A percentile compares a stretch with the other conserved stretches of the same genome.
phyloP scores from a whole-genome alignment of 495 filamentous ascomycete genomes.

The Hypomontagnella submonticulosa region DNA sequence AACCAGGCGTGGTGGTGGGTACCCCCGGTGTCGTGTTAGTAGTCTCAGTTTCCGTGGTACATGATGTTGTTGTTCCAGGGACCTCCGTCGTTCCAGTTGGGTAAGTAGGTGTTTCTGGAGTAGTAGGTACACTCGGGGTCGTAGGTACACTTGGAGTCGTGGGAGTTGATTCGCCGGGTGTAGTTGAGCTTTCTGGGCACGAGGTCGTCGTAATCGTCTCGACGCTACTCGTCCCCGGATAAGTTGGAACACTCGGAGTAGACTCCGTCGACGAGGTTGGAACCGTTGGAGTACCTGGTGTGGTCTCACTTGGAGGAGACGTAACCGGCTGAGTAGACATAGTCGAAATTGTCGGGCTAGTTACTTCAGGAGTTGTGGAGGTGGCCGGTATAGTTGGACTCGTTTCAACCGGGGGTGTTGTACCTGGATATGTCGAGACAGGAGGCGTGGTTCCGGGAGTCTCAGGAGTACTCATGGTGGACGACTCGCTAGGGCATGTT shows the following conservation, averaged over 20 bases:
- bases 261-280: not conserved
- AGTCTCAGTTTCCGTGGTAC: not conserved
- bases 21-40: not conserved
- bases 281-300: slow-evolving; percentile 13
- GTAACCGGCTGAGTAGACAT: not conserved
- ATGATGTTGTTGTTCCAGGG: not conserved
- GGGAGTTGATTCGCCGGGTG: not conserved
- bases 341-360: not conserved
- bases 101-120: not conserved
- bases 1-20: not conserved
- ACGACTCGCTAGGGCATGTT: too few species aligned
- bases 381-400: not conserved
- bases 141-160: not conserved
- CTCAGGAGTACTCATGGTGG: too few species aligned
- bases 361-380: not conserved
- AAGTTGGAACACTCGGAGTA: not conserved
- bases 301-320: slow-evolving; percentile 1
- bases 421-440: slow-evolving; percentile 2
- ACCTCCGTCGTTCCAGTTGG: too few species aligned
- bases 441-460: too few species aligned
- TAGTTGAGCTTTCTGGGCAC: not conserved
- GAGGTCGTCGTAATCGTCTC: slow-evolving; percentile 21
- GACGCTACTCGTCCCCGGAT: slow-evolving; percentile 7
- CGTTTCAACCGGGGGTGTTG: slow-evolving; percentile 6
- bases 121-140: not conserved